Percentiles rank a stretch among this genome's conserved stretches.
These are phyloP conservation scores for Cyclocybe cylindracea DNA, from an alignment of 768 basidiomycete genomes.

Conservation along the genomic window DNA sequence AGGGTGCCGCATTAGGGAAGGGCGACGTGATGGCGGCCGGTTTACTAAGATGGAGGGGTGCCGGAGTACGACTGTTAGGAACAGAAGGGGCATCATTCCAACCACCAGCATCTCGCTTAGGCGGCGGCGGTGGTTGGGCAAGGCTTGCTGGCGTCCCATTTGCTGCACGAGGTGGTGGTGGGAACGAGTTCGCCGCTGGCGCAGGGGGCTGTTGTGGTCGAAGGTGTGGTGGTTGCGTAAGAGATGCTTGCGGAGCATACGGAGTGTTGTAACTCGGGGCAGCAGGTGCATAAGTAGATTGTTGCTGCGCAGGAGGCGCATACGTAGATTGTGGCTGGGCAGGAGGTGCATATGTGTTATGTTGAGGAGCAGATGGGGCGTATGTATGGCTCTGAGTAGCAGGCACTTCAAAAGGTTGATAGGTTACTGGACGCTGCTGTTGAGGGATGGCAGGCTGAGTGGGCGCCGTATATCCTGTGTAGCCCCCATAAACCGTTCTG, in stretches of 20 bases:
- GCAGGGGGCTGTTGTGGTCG: slow-evolving; percentile 36
- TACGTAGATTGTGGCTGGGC: neutral
- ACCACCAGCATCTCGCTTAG: slow-evolving; percentile 73
- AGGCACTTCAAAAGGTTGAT: neutral
- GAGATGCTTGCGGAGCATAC: slow-evolving; percentile 36
- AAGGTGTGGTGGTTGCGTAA: slow-evolving; percentile 42
- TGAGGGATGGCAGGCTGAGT: slow-evolving; percentile 3
- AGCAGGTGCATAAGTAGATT: slow-evolving; percentile 11
- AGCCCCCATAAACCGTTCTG: slow-evolving; percentile 17
- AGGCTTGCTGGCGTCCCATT: slow-evolving; percentile 26
- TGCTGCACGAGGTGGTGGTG: slow-evolving; percentile 45
- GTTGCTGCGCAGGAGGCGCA: slow-evolving; percentile 2
- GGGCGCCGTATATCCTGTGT: slow-evolving; percentile 22
- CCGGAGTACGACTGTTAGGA: slow-evolving; percentile 51
- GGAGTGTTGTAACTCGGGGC: slow-evolving; percentile 16
- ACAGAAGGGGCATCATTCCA: slow-evolving; percentile 89
- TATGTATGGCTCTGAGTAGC: slow-evolving; percentile 14
- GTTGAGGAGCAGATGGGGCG: slow-evolving; percentile 3
- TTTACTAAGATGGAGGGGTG: slow-evolving; percentile 48
- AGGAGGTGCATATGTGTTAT: slow-evolving; percentile 19
- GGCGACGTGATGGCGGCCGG: slow-evolving; percentile 81
- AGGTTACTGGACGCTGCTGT: neutral
- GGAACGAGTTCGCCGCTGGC: slow-evolving; percentile 33
- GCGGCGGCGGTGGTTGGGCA: slow-evolving; percentile 45
- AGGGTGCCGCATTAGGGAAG: slow-evolving; percentile 69